Evolutionary conservation across 1,284 basidiomycete species (phyloP).

Genomic region (Malassezia vespertilionis): DNA sequence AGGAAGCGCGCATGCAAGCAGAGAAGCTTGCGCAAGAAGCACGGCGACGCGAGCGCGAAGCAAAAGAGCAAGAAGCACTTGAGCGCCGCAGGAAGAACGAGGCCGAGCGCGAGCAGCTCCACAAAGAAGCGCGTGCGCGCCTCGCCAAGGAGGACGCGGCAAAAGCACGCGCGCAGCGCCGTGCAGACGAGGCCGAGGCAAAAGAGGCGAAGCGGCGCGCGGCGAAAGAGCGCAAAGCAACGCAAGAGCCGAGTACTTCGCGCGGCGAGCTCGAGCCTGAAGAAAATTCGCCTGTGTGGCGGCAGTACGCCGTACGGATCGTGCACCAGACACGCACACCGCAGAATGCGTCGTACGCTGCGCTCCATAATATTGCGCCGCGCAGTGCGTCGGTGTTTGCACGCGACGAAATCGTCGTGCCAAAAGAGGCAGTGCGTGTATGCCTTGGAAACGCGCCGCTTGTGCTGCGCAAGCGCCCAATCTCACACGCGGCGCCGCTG

Average conservation of each 20-base stretch:
- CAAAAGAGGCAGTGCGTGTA: background rate
- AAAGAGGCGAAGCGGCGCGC: background rate
- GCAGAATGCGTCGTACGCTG: slow-evolving; percentile 1
- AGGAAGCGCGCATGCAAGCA: slow-evolving; percentile 17
- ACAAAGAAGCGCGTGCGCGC: background rate
- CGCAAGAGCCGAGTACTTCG: slow-evolving; percentile 3
- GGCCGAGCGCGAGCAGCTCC: background rate
- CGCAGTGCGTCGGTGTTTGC: too few relatives aligned
- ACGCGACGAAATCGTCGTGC: too few relatives aligned
- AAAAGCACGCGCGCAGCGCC: background rate
- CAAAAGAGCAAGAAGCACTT: background rate
- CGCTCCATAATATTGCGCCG: background rate
- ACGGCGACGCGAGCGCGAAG: background rate
- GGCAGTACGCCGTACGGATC: slow-evolving; percentile 11
- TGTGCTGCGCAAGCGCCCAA: background rate
- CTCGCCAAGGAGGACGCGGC: background rate
- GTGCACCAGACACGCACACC: background rate
- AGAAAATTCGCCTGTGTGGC: slow-evolving; percentile 16
- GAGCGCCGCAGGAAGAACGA: slow-evolving; percentile 2
- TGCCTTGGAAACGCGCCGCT: slow-evolving; percentile 2
- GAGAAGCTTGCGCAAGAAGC: slow-evolving; percentile 14
- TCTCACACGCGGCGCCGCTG: too few relatives aligned
- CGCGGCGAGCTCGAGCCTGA: background rate
- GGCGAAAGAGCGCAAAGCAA: background rate
- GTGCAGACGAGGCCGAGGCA: background rate